phyloP scores from a whole-genome alignment of 805 yeast species.

The Kluyveromyces lactis region DNA sequence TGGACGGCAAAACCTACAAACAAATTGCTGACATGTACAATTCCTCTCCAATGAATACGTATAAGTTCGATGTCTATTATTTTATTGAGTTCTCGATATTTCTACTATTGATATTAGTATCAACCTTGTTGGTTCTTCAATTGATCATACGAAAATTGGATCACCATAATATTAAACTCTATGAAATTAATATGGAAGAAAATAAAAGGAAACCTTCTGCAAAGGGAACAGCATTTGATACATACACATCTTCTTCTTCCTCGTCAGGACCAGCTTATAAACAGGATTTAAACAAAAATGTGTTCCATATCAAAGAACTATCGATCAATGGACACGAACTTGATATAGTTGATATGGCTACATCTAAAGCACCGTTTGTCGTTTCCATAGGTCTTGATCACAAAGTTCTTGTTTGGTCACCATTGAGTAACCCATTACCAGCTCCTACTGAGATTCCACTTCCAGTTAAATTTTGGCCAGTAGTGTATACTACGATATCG shows the following conservation, averaged over 20 bases:
- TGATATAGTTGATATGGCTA: slow-evolving; percentile 53
- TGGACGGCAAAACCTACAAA: background rate
- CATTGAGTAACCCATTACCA: slow-evolving; percentile 41
- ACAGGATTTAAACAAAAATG: background rate
- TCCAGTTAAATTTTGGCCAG: slow-evolving; percentile 48
- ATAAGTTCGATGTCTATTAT: slow-evolving; percentile 42
- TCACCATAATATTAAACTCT: slow-evolving; percentile 3
- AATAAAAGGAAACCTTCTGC: slow-evolving; percentile 5
- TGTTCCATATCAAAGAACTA: slow-evolving; percentile 30
- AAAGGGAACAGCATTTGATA: slow-evolving; percentile 11
- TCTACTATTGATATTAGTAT: slow-evolving; percentile 42
- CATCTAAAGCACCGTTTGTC: slow-evolving; percentile 54
- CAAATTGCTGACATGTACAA: slow-evolving; percentile 9
- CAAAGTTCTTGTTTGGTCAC: slow-evolving; percentile 66
- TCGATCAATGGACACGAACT: slow-evolving; percentile 46
- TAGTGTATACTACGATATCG: slow-evolving; percentile 47
- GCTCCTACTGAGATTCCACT: slow-evolving; percentile 37
- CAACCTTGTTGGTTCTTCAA: slow-evolving; percentile 39
- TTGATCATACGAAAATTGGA: slow-evolving; percentile 24
- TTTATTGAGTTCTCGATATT: slow-evolving; percentile 48
- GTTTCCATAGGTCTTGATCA: slow-evolving; percentile 71
- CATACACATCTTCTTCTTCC: background rate
- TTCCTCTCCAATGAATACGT: slow-evolving; percentile 24
- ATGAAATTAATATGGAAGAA: slow-evolving; percentile 10
- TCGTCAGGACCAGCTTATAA: no score